A percentile compares a stretch with the other conserved stretches of the same genome.
Conservation (phyloP, 2,329 filamentous ascomycete genomes). For the Fusarium dimerum region DNA sequence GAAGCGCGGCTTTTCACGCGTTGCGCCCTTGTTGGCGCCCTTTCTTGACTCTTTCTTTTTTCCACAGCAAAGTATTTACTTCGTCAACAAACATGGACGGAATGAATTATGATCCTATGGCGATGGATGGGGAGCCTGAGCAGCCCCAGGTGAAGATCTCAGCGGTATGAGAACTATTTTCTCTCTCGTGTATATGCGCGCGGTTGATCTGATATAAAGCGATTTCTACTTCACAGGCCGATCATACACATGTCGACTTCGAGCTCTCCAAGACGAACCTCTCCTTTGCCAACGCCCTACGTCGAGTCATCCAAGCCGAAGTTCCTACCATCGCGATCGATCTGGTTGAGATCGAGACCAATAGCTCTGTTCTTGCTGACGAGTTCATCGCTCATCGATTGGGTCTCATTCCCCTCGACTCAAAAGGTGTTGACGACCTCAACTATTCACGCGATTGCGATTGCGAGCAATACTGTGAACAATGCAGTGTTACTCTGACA, state of each 20-base stretch:
- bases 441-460: constrained; percentile 93
- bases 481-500: constrained; percentile 82
- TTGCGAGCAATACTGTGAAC: constrained; percentile 92
- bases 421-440: constrained; percentile 79
- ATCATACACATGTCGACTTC: constrained; percentile 83
- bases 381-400: constrained; percentile 94
- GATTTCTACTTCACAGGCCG: constrained; percentile 57
- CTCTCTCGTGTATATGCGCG: constrained; percentile 6
- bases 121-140: constrained; percentile 58
- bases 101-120: constrained; percentile 64
- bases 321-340: constrained; percentile 95
- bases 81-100: constrained; percentile 37
- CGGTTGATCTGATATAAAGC: constrained; percentile 25
- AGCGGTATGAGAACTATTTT: constrained; percentile 44
- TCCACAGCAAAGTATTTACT: constrained; percentile 11
- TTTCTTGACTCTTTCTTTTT: constrained; percentile 5
- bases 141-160: constrained; percentile 62
- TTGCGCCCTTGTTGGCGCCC: constrained; percentile 1
- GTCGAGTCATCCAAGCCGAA: constrained; percentile 88
- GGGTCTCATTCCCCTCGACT: constrained; percentile 84
- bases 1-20: no score
- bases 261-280: constrained; percentile 87
- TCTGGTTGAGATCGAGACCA: constrained; percentile 86
- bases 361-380: constrained; percentile 94
- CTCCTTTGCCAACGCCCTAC: constrained; percentile 88